A percentile compares a stretch with the other conserved stretches of the same genome.
Evolutionary conservation across 352 stramenopile genomes (phyloP).

Genomic region (Pythium apleroticum): DNA sequence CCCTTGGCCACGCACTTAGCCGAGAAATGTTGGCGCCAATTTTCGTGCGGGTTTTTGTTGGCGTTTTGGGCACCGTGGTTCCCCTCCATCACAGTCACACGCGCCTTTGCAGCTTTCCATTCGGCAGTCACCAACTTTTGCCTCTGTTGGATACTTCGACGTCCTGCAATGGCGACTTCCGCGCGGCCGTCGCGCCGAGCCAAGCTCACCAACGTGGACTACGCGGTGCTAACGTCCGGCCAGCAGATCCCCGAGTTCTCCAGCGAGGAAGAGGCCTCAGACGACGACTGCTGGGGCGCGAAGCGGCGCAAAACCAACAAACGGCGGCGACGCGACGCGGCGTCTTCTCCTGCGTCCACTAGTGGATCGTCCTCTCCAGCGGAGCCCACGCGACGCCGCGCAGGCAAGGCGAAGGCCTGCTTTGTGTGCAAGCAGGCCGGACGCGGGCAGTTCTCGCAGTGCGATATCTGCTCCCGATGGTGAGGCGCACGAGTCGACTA

Average conservation of each 20-base stretch:
- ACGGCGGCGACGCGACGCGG: slow-evolving; percentile 1
- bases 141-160: neutral
- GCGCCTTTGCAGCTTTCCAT: neutral
- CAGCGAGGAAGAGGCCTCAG: slow-evolving; percentile 54
- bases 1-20: neutral
- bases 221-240: slow-evolving; percentile 71
- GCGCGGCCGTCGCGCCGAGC: slow-evolving; percentile 55
- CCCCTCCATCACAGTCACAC: neutral
- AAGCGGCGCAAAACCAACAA: slow-evolving; percentile 1
- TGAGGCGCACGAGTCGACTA: slow-evolving; percentile 24
- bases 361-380: neutral
- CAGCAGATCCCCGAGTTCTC: slow-evolving; percentile 84
- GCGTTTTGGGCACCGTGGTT: neutral
- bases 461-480: slow-evolving; percentile 71
- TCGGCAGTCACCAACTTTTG: neutral
- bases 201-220: slow-evolving; percentile 78
- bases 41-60: slow-evolving; percentile 1
- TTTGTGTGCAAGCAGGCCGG: slow-evolving; percentile 57
- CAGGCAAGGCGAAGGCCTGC: slow-evolving; percentile 31
- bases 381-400: neutral
- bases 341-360: neutral
- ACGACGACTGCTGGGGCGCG: slow-evolving; percentile 38
- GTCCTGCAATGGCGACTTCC: slow-evolving; percentile 2
- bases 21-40: slow-evolving; percentile 1
- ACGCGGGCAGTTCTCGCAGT: slow-evolving; percentile 59